Evolutionary conservation across 1,284 basidiomycete species (phyloP).

Genomic region (Coniferiporia sulphurascens): DNA sequence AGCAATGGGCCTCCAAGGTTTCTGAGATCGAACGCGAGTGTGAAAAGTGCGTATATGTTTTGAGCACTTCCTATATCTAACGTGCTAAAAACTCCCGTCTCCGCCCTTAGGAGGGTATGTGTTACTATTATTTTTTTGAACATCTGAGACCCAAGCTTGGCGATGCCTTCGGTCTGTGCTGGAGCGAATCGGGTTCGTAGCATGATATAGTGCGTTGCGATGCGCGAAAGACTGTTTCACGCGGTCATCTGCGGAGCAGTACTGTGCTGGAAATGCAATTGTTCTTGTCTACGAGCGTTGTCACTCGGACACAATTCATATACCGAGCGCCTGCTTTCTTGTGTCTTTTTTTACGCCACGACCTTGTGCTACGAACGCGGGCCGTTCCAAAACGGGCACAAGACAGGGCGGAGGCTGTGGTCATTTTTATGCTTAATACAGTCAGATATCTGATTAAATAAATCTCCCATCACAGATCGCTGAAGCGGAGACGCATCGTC

Average conservation of each 20-base stretch:
- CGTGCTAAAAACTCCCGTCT: not conserved
- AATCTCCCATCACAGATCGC: conserved; percentile 3
- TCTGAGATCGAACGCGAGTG: conserved; percentile 10
- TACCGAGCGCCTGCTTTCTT: no score
- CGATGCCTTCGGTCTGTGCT: no score
- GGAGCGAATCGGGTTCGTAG: no score
- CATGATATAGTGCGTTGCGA: no score
- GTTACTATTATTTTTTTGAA: not conserved
- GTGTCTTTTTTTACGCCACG: no score
- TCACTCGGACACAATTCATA: no score
- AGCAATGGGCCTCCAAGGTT: conserved; percentile 5
- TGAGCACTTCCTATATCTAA: not conserved
- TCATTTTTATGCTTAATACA: not conserved
- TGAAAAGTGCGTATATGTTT: conserved; percentile 6
- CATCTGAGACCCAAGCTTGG: not conserved
- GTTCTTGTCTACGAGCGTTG: no score
- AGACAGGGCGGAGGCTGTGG: not conserved
- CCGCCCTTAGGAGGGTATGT: conserved; percentile 9
- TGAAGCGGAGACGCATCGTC: conserved; percentile 2
- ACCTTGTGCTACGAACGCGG: no score
- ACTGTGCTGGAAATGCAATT: no score
- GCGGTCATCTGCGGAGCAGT: no score
- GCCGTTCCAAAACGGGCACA: not conserved
- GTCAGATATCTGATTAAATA: not conserved
- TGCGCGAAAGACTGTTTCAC: no score